phyloP scores from a whole-genome alignment of 2,329 filamentous ascomycete species.

The Fusarium camptoceras region DNA sequence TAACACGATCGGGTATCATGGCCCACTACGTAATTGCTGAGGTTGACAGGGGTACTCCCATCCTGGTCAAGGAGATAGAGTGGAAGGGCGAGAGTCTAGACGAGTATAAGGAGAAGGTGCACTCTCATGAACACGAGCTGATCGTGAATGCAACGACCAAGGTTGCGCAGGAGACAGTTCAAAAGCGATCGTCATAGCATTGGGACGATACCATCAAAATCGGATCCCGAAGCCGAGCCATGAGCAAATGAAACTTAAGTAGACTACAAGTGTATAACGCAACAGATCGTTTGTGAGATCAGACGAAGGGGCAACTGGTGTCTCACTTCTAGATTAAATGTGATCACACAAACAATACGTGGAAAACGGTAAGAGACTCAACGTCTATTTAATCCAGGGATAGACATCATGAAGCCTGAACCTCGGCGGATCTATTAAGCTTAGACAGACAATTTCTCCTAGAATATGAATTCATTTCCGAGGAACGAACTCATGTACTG shows the following conservation, averaged over 20 bases:
- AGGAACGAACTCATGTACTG: background rate
- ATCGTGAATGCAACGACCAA: conserved; percentile 79
- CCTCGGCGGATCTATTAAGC: background rate
- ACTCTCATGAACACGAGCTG: conserved; percentile 79
- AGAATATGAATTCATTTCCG: conserved; percentile 4
- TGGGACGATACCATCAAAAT: background rate
- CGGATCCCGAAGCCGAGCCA: background rate
- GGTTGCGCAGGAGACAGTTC: conserved; percentile 56
- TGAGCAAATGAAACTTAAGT: background rate
- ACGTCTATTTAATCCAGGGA: background rate
- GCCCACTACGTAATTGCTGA: conserved; percentile 84
- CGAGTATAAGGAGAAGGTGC: conserved; percentile 77
- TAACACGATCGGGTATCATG: conserved; percentile 87
- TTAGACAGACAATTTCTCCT: background rate
- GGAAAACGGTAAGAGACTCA: background rate
- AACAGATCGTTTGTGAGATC: background rate
- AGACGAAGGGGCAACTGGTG: background rate
- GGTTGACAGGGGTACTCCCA: conserved; percentile 82
- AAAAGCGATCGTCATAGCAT: conserved; percentile 19
- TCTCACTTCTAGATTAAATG: background rate
- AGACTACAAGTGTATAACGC: background rate
- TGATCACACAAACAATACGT: background rate
- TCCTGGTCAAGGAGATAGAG: conserved; percentile 76
- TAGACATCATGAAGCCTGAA: background rate
- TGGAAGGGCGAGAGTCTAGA: conserved; percentile 73